These are phyloP conservation scores for Monosporascus cannonballus DNA, from an alignment of 2,329 filamentous ascomycete species.

Conservation along the genomic window DNA sequence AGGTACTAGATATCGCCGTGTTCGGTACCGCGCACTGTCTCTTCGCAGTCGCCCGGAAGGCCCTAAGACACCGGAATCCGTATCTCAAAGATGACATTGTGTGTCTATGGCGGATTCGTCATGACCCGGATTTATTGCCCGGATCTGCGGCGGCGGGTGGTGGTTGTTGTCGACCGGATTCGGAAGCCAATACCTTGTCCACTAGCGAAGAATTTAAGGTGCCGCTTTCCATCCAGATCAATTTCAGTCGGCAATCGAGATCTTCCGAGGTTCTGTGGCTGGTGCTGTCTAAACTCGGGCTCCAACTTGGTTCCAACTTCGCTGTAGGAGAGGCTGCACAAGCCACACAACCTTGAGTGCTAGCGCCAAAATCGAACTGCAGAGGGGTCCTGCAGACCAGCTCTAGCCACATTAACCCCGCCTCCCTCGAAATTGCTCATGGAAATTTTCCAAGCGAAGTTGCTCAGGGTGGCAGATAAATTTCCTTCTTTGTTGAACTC, in stretches of 20 bases:
- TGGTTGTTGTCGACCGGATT: background rate
- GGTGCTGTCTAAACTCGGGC: background rate
- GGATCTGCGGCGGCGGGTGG: background rate
- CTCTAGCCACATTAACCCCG: slow-evolving; percentile 17
- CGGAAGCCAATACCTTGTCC: too few species aligned
- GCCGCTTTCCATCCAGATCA: slow-evolving; percentile 4
- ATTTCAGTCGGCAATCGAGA: slow-evolving; percentile 17
- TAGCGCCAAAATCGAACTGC: background rate
- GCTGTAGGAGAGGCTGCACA: background rate
- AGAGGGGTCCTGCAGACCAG: background rate
- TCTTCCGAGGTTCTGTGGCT: slow-evolving; percentile 12
- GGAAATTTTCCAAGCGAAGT: slow-evolving; percentile 15
- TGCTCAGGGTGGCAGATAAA: slow-evolving; percentile 1
- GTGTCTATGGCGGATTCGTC: slow-evolving; percentile 15
- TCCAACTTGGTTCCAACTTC: background rate
- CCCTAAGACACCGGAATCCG: slow-evolving; percentile 24
- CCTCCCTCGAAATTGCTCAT: slow-evolving; percentile 15
- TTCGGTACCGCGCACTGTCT: slow-evolving; percentile 14
- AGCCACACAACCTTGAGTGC: background rate
- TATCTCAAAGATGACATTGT: slow-evolving; percentile 26
- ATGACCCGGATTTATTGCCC: slow-evolving; percentile 13
- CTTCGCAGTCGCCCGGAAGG: slow-evolving; percentile 14
- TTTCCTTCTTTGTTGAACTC: background rate
- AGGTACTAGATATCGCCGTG: slow-evolving; percentile 9
- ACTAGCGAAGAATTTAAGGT: too few species aligned